A percentile compares a stretch with the other conserved stretches of the same genome.
phyloP scores from a whole-genome alignment of 441 rosid genomes.

The Bocquillonia castaneifolia region DNA sequence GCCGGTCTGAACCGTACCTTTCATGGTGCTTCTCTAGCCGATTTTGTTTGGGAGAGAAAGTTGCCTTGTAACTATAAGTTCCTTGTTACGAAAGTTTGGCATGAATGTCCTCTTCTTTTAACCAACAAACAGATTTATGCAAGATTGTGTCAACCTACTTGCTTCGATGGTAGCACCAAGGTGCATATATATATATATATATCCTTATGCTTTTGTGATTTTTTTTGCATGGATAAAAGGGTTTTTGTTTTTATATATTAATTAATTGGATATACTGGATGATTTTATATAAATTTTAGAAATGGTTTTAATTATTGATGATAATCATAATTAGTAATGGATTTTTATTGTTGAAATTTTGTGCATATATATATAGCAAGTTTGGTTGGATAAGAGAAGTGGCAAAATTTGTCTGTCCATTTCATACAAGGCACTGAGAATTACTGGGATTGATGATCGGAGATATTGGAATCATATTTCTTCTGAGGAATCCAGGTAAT shows the following conservation, averaged over 20 bases:
- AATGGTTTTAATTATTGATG: too few species aligned
- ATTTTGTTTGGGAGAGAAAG: slow-evolving; percentile 78
- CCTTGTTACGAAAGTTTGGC: slow-evolving; percentile 34
- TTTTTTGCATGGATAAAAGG: too few species aligned
- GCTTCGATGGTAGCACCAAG: slow-evolving; percentile 58
- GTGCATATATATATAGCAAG: slow-evolving; percentile 35
- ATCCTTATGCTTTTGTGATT: neutral
- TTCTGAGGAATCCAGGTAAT: slow-evolving; percentile 75
- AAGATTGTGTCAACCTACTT: slow-evolving; percentile 39
- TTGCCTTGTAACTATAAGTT: slow-evolving; percentile 55
- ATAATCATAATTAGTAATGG: too few species aligned
- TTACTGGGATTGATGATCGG: slow-evolving; percentile 86
- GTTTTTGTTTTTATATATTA: too few species aligned
- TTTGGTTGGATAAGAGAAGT: slow-evolving; percentile 77
- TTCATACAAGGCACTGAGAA: slow-evolving; percentile 68
- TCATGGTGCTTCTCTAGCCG: slow-evolving; percentile 63
- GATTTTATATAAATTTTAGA: too few species aligned
- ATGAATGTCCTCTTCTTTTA: slow-evolving; percentile 25
- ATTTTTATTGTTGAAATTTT: neutral
- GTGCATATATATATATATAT: slow-evolving; percentile 24
- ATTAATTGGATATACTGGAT: too few species aligned
- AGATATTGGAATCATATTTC: slow-evolving; percentile 81
- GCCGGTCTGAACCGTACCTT: slow-evolving; percentile 59
- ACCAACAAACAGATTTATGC: slow-evolving; percentile 56
- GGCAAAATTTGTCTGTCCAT: slow-evolving; percentile 58